Percentiles rank a stretch among this genome's conserved stretches.
These are phyloP conservation scores for Endotrypanum monterogeii DNA, from an alignment of 208 protist genomes.

Conservation along the genomic window DNA sequence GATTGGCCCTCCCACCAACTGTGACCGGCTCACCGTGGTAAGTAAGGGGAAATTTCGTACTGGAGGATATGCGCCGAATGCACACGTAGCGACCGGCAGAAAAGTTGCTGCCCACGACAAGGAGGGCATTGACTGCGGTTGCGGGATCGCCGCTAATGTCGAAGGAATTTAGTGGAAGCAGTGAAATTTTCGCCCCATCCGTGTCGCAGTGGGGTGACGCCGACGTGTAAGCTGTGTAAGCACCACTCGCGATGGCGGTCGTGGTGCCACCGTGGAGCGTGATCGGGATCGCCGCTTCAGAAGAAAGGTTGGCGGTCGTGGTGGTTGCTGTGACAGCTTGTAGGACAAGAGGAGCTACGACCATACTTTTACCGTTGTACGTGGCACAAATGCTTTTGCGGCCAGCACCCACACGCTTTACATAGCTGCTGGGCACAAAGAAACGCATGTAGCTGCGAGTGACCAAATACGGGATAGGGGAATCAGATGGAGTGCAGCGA, in stretches of 20 bases:
- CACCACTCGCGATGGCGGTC: slow-evolving; percentile 38
- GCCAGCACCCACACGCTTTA: slow-evolving; percentile 27
- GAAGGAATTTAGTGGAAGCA: slow-evolving; percentile 35
- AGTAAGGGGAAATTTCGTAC: slow-evolving; percentile 16
- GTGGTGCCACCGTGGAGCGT: slow-evolving; percentile 41
- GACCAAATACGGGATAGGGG: slow-evolving; percentile 46
- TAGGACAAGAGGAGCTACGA: slow-evolving; percentile 38
- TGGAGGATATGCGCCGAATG: slow-evolving; percentile 36
- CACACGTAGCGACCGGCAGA: slow-evolving; percentile 23
- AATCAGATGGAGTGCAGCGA: slow-evolving; percentile 44
- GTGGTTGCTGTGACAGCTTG: slow-evolving; percentile 32
- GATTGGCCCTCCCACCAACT: neutral
- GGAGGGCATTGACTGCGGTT: slow-evolving; percentile 11
- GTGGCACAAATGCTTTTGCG: slow-evolving; percentile 65
- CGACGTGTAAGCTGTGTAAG: slow-evolving; percentile 49
- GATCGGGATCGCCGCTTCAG: slow-evolving; percentile 35
- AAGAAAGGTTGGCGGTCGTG: slow-evolving; percentile 25
- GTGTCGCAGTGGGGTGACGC: slow-evolving; percentile 37
- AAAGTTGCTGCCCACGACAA: slow-evolving; percentile 7
- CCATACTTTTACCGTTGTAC: slow-evolving; percentile 31
- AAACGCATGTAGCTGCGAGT: slow-evolving; percentile 38
- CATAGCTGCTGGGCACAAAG: slow-evolving; percentile 28
- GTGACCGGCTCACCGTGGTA: slow-evolving; percentile 17
- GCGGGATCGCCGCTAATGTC: slow-evolving; percentile 12
- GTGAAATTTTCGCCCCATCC: slow-evolving; percentile 14